Evolutionary conservation across 73 alveolate genomes (phyloP).

Genomic region (Paramecium caudatum): DNA sequence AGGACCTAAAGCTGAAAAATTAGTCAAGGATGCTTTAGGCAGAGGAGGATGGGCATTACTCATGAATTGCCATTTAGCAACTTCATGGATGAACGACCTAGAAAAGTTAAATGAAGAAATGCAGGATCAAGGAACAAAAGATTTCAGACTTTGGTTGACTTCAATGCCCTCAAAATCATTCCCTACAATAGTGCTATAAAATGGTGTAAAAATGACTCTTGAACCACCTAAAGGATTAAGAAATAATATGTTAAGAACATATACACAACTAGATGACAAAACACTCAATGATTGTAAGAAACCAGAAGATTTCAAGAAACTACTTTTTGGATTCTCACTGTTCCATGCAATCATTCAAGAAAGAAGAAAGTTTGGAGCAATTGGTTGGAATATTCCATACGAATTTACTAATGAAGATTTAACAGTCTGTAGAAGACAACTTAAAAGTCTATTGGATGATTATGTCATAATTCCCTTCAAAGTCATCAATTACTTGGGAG

Average conservation of each 20-base stretch:
- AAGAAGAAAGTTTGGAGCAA: conserved; percentile 98
- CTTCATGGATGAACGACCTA: conserved; percentile 99
- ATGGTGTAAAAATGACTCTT: conserved; percentile 97
- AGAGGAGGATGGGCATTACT: conserved; percentile 99
- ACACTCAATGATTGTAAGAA: conserved; percentile 86
- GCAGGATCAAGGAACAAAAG: conserved; percentile 98
- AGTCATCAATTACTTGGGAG: conserved; percentile 97
- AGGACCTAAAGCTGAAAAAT: conserved; percentile 98
- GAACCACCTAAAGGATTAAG: conserved; percentile 98
- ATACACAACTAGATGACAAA: conserved; percentile 85
- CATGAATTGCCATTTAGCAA: conserved; percentile 99
- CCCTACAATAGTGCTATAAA: conserved; percentile 99
- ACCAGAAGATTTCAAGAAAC: conserved; percentile 98
- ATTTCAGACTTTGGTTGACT: conserved; percentile 99
- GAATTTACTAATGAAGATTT: conserved; percentile 99
- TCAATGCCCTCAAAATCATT: conserved; percentile 99
- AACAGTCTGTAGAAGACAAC: conserved; percentile 98
- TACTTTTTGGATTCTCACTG: conserved; percentile 99
- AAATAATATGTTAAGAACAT: conserved; percentile 91
- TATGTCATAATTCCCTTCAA: conserved; percentile 96
- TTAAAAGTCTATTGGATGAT: conserved; percentile 98
- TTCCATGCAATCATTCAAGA: conserved; percentile 99
- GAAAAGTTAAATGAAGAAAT: conserved; percentile 97
- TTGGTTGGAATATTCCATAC: conserved; percentile 99
- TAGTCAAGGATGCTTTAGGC: conserved; percentile 96